A percentile compares a stretch with the other conserved stretches of the same genome.
Evolutionary conservation across 2,329 filamentous ascomycete species (phyloP).

Genomic region (Fusarium robinianum): DNA sequence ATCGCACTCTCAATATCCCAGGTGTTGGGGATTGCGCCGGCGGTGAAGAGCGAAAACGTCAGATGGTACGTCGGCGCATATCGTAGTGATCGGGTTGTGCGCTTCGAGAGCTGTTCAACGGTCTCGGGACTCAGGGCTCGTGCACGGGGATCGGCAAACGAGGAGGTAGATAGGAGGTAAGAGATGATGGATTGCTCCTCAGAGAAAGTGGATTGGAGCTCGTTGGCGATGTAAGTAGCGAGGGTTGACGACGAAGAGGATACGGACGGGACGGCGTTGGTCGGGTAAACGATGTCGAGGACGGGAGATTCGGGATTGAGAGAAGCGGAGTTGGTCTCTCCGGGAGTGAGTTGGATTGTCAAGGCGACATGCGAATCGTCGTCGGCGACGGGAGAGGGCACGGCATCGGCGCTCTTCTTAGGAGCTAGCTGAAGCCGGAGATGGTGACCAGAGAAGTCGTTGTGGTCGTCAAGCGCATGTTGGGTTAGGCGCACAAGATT

Average conservation of each 20-base stretch:
- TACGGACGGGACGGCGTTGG: slow-evolving; percentile 67
- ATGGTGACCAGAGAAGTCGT: slow-evolving; percentile 84
- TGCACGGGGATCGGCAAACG: slow-evolving; percentile 49
- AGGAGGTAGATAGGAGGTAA: slow-evolving; percentile 67
- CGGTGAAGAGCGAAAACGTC: slow-evolving; percentile 93
- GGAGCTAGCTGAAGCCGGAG: slow-evolving; percentile 57
- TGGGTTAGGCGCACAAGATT: slow-evolving; percentile 81
- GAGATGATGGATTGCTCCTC: slow-evolving; percentile 90
- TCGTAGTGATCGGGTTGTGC: slow-evolving; percentile 83
- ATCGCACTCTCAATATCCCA: slow-evolving; percentile 91
- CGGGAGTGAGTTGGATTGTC: slow-evolving; percentile 70
- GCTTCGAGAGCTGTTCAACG: slow-evolving; percentile 63
- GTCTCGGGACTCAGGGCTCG: slow-evolving; percentile 55
- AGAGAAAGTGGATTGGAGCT: slow-evolving; percentile 76
- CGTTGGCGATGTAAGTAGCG: slow-evolving; percentile 76
- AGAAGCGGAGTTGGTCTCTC: slow-evolving; percentile 62
- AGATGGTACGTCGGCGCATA: slow-evolving; percentile 94
- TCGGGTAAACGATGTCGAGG: slow-evolving; percentile 77
- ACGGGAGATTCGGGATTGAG: slow-evolving; percentile 71
- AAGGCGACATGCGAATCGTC: slow-evolving; percentile 63
- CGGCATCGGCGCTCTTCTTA: slow-evolving; percentile 25
- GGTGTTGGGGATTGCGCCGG: slow-evolving; percentile 74
- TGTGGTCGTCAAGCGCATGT: slow-evolving; percentile 81
- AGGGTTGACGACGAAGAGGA: slow-evolving; percentile 73
- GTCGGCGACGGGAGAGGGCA: slow-evolving; percentile 32